phyloP scores from a whole-genome alignment of 352 stramenopile genomes.

The Phytophthora parvispora region DNA sequence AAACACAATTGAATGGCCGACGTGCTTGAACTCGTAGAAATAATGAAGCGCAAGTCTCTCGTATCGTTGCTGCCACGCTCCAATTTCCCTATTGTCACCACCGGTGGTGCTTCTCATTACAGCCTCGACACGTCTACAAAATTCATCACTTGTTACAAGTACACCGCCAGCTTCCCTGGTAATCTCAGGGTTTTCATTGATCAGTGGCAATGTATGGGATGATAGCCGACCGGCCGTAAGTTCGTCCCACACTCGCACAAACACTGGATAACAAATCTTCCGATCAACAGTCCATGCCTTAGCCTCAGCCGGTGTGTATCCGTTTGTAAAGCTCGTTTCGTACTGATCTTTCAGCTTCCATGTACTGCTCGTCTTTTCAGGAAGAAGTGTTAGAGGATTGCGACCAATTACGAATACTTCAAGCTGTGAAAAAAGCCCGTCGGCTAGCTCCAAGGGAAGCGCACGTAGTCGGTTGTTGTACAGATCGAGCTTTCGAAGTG shows the following conservation, averaged over 20 bases:
- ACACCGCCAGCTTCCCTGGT: neutral
- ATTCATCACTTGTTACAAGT: slow-evolving; percentile 44
- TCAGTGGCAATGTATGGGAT: neutral
- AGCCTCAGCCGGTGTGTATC: slow-evolving; percentile 61
- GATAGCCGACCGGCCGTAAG: neutral
- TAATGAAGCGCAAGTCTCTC: slow-evolving; percentile 65
- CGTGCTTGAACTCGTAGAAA: slow-evolving; percentile 81
- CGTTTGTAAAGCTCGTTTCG: slow-evolving; percentile 51
- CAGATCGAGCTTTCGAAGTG: slow-evolving; percentile 68
- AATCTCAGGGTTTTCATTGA: neutral
- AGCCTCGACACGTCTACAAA: slow-evolving; percentile 48
- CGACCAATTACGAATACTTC: slow-evolving; percentile 65
- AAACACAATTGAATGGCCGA: slow-evolving; percentile 58
- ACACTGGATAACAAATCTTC: slow-evolving; percentile 57
- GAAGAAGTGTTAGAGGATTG: slow-evolving; percentile 66
- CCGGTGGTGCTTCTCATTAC: slow-evolving; percentile 25
- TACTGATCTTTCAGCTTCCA: slow-evolving; percentile 73
- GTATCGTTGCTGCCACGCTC: slow-evolving; percentile 61
- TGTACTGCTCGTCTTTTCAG: slow-evolving; percentile 71
- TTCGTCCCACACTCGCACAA: slow-evolving; percentile 62
- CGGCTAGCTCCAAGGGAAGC: slow-evolving; percentile 62
- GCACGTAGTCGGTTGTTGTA: slow-evolving; percentile 68
- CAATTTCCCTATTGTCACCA: neutral
- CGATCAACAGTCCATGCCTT: slow-evolving; percentile 64
- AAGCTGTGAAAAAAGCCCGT: slow-evolving; percentile 56